Conservation (phyloP, 306 rosid species). For the Cajanus cajan region DNA sequence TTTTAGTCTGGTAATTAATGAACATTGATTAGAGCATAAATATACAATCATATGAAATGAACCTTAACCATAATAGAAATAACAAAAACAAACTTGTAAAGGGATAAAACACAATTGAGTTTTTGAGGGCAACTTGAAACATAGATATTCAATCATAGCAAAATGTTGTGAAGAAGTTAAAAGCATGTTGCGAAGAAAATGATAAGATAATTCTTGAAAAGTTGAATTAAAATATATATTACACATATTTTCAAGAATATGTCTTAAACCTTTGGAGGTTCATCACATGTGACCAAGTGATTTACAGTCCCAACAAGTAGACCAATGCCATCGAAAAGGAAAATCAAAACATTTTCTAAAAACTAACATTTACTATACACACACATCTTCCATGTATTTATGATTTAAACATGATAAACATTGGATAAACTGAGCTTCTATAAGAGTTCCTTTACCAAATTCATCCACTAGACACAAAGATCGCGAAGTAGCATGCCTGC, state of each 20-base stretch:
- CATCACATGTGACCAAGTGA: conserved; percentile 61
- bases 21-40: neutral
- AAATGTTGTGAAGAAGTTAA: neutral
- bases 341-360: conserved; percentile 19
- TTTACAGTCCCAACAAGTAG: conserved; percentile 88
- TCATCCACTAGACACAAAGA: conserved; percentile 88
- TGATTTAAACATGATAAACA: conserved; percentile 9
- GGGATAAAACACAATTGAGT: neutral
- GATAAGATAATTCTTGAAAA: neutral
- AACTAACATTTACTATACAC: conserved; percentile 21
- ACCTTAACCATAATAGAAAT: neutral
- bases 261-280: conserved; percentile 78
- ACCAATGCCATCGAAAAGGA: conserved; percentile 83
- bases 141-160: neutral
- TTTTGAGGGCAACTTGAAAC: neutral
- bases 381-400: neutral
- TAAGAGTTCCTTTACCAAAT: conserved; percentile 97
- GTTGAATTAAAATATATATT: neutral
- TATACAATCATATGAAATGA: neutral
- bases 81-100: neutral
- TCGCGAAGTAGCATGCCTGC: conserved; percentile 84
- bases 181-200: neutral
- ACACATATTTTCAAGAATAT: conserved; percentile 20
- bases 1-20: neutral
- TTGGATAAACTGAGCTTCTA: conserved; percentile 74